phyloP scores from a whole-genome alignment of 2,329 filamentous ascomycete genomes.

The Didymella pinodella region DNA sequence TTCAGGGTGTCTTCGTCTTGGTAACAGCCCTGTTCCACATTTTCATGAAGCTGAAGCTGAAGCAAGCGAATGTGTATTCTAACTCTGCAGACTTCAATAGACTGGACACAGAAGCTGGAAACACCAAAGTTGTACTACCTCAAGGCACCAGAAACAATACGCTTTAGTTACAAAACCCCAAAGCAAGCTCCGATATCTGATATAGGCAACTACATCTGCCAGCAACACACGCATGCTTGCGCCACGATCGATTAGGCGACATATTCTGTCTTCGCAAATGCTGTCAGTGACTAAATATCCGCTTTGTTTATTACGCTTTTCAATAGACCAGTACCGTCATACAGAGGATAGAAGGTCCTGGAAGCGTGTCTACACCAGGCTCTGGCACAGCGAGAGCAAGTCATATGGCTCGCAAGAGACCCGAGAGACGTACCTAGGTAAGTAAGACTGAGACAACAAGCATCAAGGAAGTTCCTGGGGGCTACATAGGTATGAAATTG shows the following conservation, averaged over 20 bases:
- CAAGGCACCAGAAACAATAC: no score
- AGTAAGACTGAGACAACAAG: not conserved
- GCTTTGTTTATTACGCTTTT: not conserved
- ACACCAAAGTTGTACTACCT: not conserved
- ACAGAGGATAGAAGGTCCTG: not conserved
- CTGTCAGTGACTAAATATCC: not conserved
- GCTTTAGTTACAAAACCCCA: not conserved
- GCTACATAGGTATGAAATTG: not conserved
- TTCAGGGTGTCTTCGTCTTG: not conserved
- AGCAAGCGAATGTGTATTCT: not conserved
- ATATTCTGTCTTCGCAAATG: not conserved
- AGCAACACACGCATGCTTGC: not conserved
- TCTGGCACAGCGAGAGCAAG: not conserved
- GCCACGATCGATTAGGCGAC: not conserved
- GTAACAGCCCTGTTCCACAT: not conserved
- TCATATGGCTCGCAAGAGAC: not conserved
- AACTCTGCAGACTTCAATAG: not conserved
- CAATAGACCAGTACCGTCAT: not conserved
- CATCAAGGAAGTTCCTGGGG: not conserved
- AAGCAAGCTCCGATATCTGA: not conserved
- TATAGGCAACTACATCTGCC: not conserved
- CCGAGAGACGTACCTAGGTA: not conserved
- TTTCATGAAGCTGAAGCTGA: not conserved
- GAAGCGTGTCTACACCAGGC: not conserved
- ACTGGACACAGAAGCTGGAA: not conserved